Evolutionary conservation across 176 grass and related monocot genomes (phyloP).

Genomic region (Musa itinerans): DNA sequence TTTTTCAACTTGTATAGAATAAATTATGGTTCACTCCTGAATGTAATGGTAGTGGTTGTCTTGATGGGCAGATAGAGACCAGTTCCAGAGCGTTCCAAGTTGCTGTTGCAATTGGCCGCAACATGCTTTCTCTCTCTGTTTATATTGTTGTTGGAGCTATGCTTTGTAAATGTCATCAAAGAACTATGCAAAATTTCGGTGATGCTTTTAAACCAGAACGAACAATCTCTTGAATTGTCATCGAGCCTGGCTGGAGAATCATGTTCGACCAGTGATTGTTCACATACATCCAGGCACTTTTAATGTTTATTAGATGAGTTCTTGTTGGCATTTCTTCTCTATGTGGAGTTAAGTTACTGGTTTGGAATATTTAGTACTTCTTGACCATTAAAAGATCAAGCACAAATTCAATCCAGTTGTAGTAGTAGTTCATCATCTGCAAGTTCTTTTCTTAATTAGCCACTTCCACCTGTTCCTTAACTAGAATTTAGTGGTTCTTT

Average conservation of each 20-base stretch:
- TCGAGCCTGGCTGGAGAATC: neutral
- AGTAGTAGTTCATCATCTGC: constrained; percentile 5
- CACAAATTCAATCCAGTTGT: neutral
- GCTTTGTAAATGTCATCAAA: neutral
- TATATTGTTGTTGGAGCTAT: neutral
- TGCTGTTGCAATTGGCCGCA: constrained; percentile 27
- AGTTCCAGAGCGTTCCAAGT: constrained; percentile 82
- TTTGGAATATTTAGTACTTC: neutral
- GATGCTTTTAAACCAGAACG: neutral
- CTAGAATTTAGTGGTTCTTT: too few relatives aligned
- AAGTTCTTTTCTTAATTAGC: neutral
- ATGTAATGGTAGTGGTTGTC: constrained; percentile 50
- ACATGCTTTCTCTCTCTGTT: neutral
- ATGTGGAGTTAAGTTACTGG: neutral
- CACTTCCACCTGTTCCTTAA: neutral
- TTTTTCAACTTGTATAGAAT: constrained; percentile 43
- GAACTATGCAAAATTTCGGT: neutral
- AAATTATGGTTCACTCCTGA: constrained; percentile 85
- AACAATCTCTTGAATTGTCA: constrained; percentile 1
- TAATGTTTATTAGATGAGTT: neutral
- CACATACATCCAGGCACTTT: neutral
- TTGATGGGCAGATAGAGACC: constrained; percentile 54
- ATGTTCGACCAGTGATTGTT: neutral
- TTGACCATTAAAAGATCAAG: constrained; percentile 1
- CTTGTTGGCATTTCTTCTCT: neutral